Evolutionary conservation across 352 stramenopile species (phyloP).

Genomic region (Globisporangium cylindrosporum): DNA sequence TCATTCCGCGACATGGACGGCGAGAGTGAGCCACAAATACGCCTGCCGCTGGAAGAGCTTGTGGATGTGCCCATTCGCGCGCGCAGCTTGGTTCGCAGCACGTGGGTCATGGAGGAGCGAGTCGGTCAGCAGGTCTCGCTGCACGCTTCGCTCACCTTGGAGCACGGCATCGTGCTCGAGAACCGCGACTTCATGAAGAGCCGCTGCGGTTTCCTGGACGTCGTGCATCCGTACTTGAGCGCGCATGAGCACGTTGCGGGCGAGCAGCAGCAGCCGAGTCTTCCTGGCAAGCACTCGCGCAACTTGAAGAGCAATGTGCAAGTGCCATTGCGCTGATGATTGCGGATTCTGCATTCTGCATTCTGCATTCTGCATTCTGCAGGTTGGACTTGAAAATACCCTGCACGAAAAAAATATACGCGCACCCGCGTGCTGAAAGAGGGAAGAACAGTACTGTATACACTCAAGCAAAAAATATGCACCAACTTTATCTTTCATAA

Average conservation of each 20-base stretch:
- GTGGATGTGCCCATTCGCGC: constrained; percentile 27
- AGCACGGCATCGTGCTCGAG: constrained; percentile 26
- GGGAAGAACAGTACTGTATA: neutral
- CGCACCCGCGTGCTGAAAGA: neutral
- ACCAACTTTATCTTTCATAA: neutral
- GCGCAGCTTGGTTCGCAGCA: constrained; percentile 28
- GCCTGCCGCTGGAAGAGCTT: constrained; percentile 26
- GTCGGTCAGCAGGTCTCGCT: constrained; percentile 22
- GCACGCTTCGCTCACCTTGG: constrained; percentile 19
- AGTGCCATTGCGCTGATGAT: constrained; percentile 9
- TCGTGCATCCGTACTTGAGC: constrained; percentile 38
- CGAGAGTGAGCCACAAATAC: constrained; percentile 3
- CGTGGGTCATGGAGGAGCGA: constrained; percentile 21
- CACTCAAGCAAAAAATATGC: neutral
- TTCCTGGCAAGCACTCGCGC: neutral
- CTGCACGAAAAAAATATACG: neutral
- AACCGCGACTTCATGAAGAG: constrained; percentile 28
- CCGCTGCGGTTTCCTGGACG: constrained; percentile 40
- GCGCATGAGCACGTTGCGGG: constrained; percentile 16
- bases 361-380: neutral
- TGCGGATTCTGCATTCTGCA: neutral
- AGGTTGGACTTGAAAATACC: neutral
- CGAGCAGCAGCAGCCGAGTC: neutral
- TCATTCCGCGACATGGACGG: neutral
- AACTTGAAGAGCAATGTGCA: neutral